Evolutionary conservation across 1,284 basidiomycete genomes (phyloP).

Genomic region (Papiliotrema laurentii): DNA sequence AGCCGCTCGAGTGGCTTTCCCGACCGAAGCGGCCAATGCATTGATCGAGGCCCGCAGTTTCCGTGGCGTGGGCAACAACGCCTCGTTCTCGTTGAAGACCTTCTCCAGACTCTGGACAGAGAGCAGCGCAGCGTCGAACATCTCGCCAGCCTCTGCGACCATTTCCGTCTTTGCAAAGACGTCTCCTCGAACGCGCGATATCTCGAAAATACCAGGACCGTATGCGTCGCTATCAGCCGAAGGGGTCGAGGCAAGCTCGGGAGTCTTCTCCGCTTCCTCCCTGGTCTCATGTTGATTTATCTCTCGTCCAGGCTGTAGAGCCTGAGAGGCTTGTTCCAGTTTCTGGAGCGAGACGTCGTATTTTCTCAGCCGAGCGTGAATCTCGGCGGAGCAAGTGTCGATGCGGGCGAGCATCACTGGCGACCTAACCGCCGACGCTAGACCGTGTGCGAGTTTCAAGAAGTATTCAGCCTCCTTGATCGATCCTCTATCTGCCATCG

Average conservation of each 20-base stretch:
- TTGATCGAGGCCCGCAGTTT: not conserved
- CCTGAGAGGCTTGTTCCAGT: constrained; percentile 59
- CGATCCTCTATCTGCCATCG: constrained; percentile 67
- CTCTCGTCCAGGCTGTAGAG: too few relatives aligned
- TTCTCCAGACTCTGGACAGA: constrained; percentile 32
- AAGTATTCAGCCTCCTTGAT: constrained; percentile 78
- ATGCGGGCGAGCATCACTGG: constrained; percentile 63
- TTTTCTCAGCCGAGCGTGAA: constrained; percentile 61
- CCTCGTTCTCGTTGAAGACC: constrained; percentile 30
- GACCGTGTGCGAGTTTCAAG: constrained; percentile 62
- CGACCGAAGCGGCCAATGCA: constrained; percentile 4
- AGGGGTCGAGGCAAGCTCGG: constrained; percentile 23
- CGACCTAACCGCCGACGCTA: constrained; percentile 64
- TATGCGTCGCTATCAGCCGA: constrained; percentile 10
- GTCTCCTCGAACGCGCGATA: constrained; percentile 59
- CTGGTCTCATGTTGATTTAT: constrained; percentile 21
- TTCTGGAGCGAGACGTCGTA: constrained; percentile 56
- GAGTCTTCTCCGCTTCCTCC: constrained; percentile 8
- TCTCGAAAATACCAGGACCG: constrained; percentile 57
- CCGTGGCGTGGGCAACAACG: constrained; percentile 22
- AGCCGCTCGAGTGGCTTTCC: not conserved
- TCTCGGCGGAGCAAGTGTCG: constrained; percentile 60
- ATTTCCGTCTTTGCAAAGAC: constrained; percentile 50
- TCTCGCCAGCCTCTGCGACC: constrained; percentile 53
- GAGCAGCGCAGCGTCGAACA: constrained; percentile 40